phyloP scores from a whole-genome alignment of 192 early-diverging fungal species.

The Backusella parvicylindrica region DNA sequence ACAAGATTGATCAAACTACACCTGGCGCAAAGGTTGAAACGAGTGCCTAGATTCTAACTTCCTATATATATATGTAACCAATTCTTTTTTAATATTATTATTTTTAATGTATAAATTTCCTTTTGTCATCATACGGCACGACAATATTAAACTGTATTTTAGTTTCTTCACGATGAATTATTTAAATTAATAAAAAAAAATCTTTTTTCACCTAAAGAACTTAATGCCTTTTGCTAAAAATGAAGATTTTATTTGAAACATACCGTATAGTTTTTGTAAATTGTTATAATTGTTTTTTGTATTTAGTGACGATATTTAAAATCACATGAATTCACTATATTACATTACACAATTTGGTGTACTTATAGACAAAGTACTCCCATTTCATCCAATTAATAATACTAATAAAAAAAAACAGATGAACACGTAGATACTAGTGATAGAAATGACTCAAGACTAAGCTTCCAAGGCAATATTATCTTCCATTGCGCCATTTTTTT shows the following conservation, averaged over 20 bases:
- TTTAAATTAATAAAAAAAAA: neutral
- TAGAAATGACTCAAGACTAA: neutral
- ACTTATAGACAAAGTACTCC: neutral
- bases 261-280: too few species aligned
- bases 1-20: neutral
- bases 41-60: neutral
- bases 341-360: neutral
- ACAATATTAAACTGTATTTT: neutral
- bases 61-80: neutral
- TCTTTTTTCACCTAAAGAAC: too few species aligned
- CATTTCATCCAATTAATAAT: neutral
- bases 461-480: neutral
- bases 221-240: too few species aligned
- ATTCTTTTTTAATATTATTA: neutral
- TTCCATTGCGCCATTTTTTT: neutral
- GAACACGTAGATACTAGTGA: neutral
- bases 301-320: neutral
- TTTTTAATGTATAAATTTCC: neutral
- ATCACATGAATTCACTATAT: neutral
- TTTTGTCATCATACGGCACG: neutral
- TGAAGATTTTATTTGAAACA: too few species aligned
- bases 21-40: constrained; percentile 1
- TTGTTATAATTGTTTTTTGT: too few species aligned
- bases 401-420: neutral
- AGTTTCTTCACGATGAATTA: neutral